Conservation (phyloP, 2,329 filamentous ascomycete species). For the Talaromyces sp. region DNA sequence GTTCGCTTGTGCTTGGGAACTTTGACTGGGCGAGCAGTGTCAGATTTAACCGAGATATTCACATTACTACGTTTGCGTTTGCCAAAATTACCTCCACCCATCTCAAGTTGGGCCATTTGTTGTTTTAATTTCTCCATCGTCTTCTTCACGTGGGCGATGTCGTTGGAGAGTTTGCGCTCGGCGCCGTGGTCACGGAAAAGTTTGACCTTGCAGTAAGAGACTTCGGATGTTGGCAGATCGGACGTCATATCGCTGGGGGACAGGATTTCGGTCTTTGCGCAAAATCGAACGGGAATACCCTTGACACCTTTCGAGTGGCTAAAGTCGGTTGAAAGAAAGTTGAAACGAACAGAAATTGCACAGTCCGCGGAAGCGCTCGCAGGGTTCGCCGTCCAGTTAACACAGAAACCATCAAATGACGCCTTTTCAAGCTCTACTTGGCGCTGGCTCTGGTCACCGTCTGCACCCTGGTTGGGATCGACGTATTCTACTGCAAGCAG, state of each 20-base stretch:
- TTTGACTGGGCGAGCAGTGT: slow-evolving; percentile 68
- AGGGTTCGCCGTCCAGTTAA: slow-evolving; percentile 76
- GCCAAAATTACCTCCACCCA: slow-evolving; percentile 59
- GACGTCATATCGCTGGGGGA: slow-evolving; percentile 13
- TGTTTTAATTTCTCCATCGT: slow-evolving; percentile 95
- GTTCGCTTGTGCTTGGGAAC: slow-evolving; percentile 86
- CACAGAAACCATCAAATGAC: slow-evolving; percentile 91
- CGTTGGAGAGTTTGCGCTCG: slow-evolving; percentile 91
- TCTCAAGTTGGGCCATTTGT: slow-evolving; percentile 75
- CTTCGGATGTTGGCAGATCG: slow-evolving; percentile 54
- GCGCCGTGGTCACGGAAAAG: slow-evolving; percentile 95
- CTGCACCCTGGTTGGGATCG: slow-evolving; percentile 59
- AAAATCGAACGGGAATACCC: slow-evolving; percentile 89
- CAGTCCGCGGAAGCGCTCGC: slow-evolving; percentile 68
- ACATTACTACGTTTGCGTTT: slow-evolving; percentile 61
- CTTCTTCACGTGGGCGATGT: slow-evolving; percentile 92
- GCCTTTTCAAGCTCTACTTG: slow-evolving; percentile 70
- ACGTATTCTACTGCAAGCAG: slow-evolving; percentile 95
- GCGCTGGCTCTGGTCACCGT: slow-evolving; percentile 56
- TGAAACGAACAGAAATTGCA: slow-evolving; percentile 88
- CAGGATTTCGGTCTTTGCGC: slow-evolving; percentile 74
- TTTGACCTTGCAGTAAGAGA: slow-evolving; percentile 95
- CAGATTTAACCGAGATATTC: slow-evolving; percentile 48
- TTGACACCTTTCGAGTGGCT: slow-evolving; percentile 99
- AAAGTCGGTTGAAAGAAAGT: slow-evolving; percentile 97